Conservation (phyloP, 352 stramenopile species). For the Phytophthora syringae region DNA sequence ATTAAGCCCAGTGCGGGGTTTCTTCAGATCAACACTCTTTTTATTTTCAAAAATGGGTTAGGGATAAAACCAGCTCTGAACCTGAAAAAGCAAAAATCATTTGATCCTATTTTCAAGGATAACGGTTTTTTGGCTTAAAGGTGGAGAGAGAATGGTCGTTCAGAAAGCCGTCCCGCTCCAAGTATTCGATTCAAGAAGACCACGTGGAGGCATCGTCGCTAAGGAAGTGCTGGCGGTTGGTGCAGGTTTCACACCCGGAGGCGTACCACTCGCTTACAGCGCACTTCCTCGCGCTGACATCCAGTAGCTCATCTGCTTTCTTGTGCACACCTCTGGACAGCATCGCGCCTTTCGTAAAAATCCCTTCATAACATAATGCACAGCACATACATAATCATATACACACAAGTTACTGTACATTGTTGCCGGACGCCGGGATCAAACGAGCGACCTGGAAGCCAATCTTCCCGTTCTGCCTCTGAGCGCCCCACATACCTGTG, state of each 20-base stretch:
- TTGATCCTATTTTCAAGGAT: no score
- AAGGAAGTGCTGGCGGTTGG: background rate
- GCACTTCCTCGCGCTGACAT: background rate
- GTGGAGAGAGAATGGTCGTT: no score
- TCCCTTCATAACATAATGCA: background rate
- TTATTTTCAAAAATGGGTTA: no score
- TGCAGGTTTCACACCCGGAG: background rate
- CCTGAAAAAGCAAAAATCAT: no score
- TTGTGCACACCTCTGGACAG: background rate
- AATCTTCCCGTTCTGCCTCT: background rate
- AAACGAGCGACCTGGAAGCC: conserved; percentile 5
- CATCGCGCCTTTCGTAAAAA: background rate
- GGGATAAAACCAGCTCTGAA: no score
- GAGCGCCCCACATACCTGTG: no score
- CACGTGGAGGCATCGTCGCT: background rate
- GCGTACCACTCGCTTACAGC: background rate
- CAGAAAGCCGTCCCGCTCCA: no score
- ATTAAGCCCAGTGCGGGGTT: no score
- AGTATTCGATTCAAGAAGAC: background rate
- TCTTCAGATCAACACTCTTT: no score
- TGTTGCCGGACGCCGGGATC: conserved; percentile 3
- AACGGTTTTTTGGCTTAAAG: no score
- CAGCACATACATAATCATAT: background rate
- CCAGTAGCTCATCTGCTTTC: background rate
- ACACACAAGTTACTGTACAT: no score